Evolutionary conservation across 495 filamentous ascomycete genomes (phyloP), one percentile per base, ranked within the genome.

Genomic region (Penicilliopsis zonata): DNA sequence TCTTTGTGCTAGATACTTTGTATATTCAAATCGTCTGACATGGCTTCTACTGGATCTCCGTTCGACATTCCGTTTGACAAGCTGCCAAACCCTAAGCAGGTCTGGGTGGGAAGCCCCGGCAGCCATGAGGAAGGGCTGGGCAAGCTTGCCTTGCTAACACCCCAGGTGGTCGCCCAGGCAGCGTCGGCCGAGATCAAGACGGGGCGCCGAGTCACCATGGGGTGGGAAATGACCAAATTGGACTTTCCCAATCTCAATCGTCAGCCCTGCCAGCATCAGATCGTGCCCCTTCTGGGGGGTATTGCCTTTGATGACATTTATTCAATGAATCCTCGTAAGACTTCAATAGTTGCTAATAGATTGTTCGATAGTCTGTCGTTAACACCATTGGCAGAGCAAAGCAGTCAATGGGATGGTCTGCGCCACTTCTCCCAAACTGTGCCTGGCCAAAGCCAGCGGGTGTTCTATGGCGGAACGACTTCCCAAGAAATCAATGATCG

Each of bases 321-420:
- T 36, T 63, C 60, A 4, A 58, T 83, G 50, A 83, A 84, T 46
- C 82, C 79, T 1, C 79, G 52, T 56, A 40, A 35, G 47, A 40
- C 9, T 28, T 10, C 17, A 8, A 9, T 30, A 23, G 31, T 14
- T 4, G n/a, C n/a, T n/a, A n/a, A n/a, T n/a, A n/a, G n/a, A n/a
- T n/a, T n/a, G n/a, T 23, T 23, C 21, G 21, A 23, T 6, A 23
- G 21, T 23, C 10, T 6, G 10, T 23, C 21, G 21, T n/a, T n/a
- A n/a, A n/a, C n/a, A n/a, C n/a, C n/a, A 3, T 0, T 8, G 13
- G 13, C 33, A 55, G 51, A 84, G 47, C 65, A 68, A 45, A 70
- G 72, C 35, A 77, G 72, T 16, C 80, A 85, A 49, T 83, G 80
- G 80, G 80, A 85, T 50, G 73, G 75, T 13, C 66, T 82, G 12